These are phyloP conservation scores for Sporothrix globosa DNA, from an alignment of 2,329 filamentous ascomycete genomes.

Conservation along the genomic window DNA sequence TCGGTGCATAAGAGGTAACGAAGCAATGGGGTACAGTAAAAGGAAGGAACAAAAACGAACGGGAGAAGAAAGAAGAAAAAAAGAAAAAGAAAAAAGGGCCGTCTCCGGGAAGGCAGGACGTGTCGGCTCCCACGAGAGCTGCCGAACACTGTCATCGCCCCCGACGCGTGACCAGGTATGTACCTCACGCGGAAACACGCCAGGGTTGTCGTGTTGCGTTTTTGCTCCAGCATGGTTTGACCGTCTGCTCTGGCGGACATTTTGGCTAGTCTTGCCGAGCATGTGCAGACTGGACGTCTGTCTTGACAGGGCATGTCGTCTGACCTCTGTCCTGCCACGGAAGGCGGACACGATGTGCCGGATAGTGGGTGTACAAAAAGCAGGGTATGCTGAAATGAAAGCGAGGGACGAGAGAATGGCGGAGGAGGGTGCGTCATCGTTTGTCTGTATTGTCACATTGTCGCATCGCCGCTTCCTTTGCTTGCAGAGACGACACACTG, in stretches of 20 bases:
- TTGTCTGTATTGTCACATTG: not conserved
- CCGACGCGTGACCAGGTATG: not conserved
- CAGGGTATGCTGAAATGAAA: not conserved
- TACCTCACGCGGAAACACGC: not conserved
- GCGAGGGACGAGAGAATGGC: not conserved
- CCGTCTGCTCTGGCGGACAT: not conserved
- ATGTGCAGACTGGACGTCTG: not conserved
- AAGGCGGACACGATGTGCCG: slow-evolving; percentile 20
- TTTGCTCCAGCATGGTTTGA: not conserved
- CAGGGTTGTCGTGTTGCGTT: not conserved
- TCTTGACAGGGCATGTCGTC: slow-evolving; percentile 22
- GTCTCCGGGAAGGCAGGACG: slow-evolving; percentile 15
- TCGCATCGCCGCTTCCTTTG: not conserved
- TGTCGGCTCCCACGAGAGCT: not conserved
- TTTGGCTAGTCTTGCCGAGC: not conserved
- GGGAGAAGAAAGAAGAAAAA: not conserved
- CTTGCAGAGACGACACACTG: not conserved
- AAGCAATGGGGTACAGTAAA: not conserved
- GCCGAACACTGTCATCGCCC: not conserved
- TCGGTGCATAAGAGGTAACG: not conserved
- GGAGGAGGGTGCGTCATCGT: slow-evolving; percentile 23
- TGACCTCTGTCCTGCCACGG: slow-evolving; percentile 21
- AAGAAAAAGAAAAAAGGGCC: slow-evolving; percentile 11
- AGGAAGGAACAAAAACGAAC: not conserved
- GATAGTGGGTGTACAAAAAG: not conserved